A percentile compares a stretch with the other conserved stretches of the same genome.
Evolutionary conservation across 768 basidiomycete species (phyloP).

Genomic region (Suillus paluster): DNA sequence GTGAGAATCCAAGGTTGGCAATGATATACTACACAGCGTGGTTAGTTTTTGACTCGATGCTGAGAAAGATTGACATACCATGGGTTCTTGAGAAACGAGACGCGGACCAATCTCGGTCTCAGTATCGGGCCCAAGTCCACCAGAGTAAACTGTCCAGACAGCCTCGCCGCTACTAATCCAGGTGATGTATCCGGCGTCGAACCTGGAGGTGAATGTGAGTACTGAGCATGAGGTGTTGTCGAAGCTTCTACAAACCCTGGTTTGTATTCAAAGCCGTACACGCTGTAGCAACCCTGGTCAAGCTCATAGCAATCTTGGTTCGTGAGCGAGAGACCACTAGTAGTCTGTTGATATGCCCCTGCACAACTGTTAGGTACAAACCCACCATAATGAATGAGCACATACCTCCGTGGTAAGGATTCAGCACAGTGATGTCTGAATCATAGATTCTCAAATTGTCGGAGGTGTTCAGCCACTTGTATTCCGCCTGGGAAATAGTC

Average conservation of each 20-base stretch:
- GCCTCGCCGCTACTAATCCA: conserved; percentile 64
- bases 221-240: no score
- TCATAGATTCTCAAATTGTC: conserved; percentile 42
- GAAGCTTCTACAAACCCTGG: conserved; percentile 34
- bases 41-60: neutral
- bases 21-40: conserved; percentile 60
- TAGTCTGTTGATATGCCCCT: conserved; percentile 45
- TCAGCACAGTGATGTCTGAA: conserved; percentile 38
- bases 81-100: conserved; percentile 72
- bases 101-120: conserved; percentile 57
- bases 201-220: conserved; percentile 32
- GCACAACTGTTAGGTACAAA: neutral
- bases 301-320: conserved; percentile 51
- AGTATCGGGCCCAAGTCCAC: conserved; percentile 54
- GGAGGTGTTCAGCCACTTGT: conserved; percentile 44
- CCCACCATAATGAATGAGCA: conserved; percentile 32
- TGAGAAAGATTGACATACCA: conserved; percentile 46
- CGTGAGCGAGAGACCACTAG: conserved; percentile 39
- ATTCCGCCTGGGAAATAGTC: conserved; percentile 41
- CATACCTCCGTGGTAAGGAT: conserved; percentile 49
- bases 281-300: conserved; percentile 44
- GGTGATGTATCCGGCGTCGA: conserved; percentile 62
- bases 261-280: conserved; percentile 60
- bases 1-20: conserved; percentile 70
- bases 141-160: conserved; percentile 59